Evolutionary conservation across 2,329 filamentous ascomycete species (phyloP), one percentile per base, ranked within the genome.

Genomic region (Phaeomoniella chlamydospora): DNA sequence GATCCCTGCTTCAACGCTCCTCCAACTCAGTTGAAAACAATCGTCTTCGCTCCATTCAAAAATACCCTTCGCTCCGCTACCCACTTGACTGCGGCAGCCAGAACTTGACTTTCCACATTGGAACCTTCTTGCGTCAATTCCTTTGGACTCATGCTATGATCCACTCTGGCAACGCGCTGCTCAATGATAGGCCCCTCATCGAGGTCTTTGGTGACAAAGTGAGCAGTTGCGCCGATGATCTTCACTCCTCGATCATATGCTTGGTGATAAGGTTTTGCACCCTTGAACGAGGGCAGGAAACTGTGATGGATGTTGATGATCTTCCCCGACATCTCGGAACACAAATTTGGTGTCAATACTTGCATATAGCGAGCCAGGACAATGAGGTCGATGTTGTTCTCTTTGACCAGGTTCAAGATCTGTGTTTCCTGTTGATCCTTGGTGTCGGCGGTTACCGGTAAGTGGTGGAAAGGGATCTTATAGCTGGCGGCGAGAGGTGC

Each of bases 271-370:
- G 83, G 83, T 61, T 84, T 85, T 18, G 83, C 83, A 41, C 83
- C 83, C 68, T 90, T 90, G 72, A 90, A 90, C 6, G 72, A 78
- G 0, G 83, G 83, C 67, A 90, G 57, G 72, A 90, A 90, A 46
- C 73, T 80, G 63, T 90, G 83, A 62, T 90, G 83, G 58, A 90
- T 88, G 63, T 90, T 90, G 77, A 90, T 88, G 62, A 90, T 90
- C 54, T 75, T 77, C 39, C 83, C 83, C 35, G 75, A 80, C 81
- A 90, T 87, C 48, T 74, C 80, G 39, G 68, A 61, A 62, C 83
- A 90, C 29, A 90, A 65, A 5, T 61, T 71, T 0, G 81, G 81
- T 15, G 76, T 81, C 9, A 90, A 68, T 18, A 90, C 80, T 62
- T 90, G 83, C 83, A 90, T 90, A 62, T 90, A 90, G 40, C 83